Base-by-base conservation (phyloP, 768 basidiomycete genomes). In the Saitozyma podzolica region DNA sequence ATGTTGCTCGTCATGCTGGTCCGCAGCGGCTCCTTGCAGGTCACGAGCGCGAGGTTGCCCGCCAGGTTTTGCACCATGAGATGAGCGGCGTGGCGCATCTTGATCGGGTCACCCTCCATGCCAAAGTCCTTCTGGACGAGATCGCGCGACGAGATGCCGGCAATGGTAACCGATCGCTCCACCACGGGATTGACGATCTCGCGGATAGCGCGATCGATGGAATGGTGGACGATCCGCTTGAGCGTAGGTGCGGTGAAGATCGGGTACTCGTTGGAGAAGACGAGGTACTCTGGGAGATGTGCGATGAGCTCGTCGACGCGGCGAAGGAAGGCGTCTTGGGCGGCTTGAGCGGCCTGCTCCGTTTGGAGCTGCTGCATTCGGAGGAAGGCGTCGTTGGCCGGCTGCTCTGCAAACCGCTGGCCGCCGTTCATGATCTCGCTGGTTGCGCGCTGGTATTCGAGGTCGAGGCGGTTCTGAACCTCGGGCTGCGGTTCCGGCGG, bases 161-260 rank as follows among this genome's bases (percentile, higher is more conserved):
- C 95, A 67, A 99, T 98, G 0, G 96, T 98, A 20, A 97, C 96
- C 19, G 94, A 97, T 56, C 96, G 86, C 72, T 99, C 96, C 20
- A 99, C 94, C 56, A 99, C 95, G 6, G 96, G 96, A 16, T 94
- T 83, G 69, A 99, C 94, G 62, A 98, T 97, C 88, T 99, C 96
- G 65, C 96, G 88, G 59, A 98, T 90, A 10, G 96, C 90, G 39
- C 91, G 87, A 76, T 97, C 93, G 59, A 99, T 88, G 14, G 93
- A 93, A 73, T 91, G 81, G 71, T 90, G 89, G 10, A 96, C 88
- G 16, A 93, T 89, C 47, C 91, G 87, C 82, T 94, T 94, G 83
- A 97, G 93, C 0, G 84, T 82, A 42, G 87, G 87, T 40, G 84
- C 83, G 14, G 72, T 70, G 89, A 86, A 73, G 89, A 83, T 49